Base-by-base conservation (phyloP, 1,284 basidiomycete genomes). In the Ganoderma meredithae region DNA sequence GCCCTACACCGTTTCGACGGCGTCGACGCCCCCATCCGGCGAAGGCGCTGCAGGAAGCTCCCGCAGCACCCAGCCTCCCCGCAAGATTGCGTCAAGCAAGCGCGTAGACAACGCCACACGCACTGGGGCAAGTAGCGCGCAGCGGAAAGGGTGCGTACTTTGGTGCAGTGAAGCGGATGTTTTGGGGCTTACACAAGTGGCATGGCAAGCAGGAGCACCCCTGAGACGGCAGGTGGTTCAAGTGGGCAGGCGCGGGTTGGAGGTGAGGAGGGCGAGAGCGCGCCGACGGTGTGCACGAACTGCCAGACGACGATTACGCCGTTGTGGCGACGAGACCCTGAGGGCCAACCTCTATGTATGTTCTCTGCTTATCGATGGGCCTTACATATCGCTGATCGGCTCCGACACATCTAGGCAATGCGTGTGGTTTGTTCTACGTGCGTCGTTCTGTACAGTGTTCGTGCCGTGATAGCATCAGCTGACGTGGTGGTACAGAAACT, bases 291-390 rank as follows among this genome's bases (percentile, higher is more conserved):
- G 36, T 98, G 96, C 79, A 96, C 94, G 13, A 98, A 98, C 79
- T 98, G 96, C 80, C 90, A 95, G 76, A 98, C 97, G 63, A 97
- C 95, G 39, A 98, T 96, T 79, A 98, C 96, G 52, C 96, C 96
- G 1, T 83, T 98, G 65, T 98, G 96, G 96, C 88, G 96, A 78
- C 86, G 97, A 73, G 96, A 98, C 83, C 95, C 96, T 0, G 96
- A 98, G 72, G 96, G 96, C 31, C 95, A 97, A 78, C 96, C 96
- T 41, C 81, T 98, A 67, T 98, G 95, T 90, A 82, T 84, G 85
- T 83, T 68, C 60, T 53, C 66, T 71, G 58, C 36, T 66, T 43
- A 67, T 64, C 47, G 61, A 72, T 68, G 25, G 68, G 49, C 41
- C 66, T 62, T 60, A 49, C 72, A 73, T 64, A 53, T 55, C 72